phyloP scores from a whole-genome alignment of 495 filamentous ascomycete genomes.

The Lepidopterella palustris region DNA sequence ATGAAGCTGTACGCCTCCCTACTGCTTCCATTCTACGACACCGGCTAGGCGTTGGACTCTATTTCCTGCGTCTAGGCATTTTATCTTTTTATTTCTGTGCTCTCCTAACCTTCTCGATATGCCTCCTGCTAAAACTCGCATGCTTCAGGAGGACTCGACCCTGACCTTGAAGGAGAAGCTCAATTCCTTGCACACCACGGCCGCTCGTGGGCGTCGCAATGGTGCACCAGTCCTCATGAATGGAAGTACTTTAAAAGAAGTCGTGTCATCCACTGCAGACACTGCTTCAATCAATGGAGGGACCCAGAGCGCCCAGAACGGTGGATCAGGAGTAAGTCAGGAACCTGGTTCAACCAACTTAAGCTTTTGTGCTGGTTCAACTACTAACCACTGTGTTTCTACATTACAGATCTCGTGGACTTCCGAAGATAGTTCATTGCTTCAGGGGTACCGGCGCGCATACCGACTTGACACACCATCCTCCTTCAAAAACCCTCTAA shows the following conservation, averaged over 20 bases:
- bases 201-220: slow-evolving; percentile 24
- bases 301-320: slow-evolving; percentile 24
- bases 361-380: neutral
- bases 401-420: slow-evolving; percentile 64
- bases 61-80: neutral
- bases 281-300: slow-evolving; percentile 12
- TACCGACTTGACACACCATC: slow-evolving; percentile 65
- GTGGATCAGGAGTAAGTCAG: slow-evolving; percentile 31
- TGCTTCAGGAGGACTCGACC: slow-evolving; percentile 20
- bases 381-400: slow-evolving; percentile 7
- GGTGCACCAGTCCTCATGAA: slow-evolving; percentile 12
- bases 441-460: slow-evolving; percentile 74
- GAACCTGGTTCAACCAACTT: neutral
- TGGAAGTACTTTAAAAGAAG: slow-evolving; percentile 36
- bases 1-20: neutral
- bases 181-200: slow-evolving; percentile 12
- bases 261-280: slow-evolving; percentile 31
- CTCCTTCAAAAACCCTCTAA: slow-evolving; percentile 63
- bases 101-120: slow-evolving; percentile 3
- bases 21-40: neutral
- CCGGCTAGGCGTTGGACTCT: neutral
- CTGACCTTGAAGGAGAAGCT: slow-evolving; percentile 24
- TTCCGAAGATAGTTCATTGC: slow-evolving; percentile 60
- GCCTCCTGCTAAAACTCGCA: slow-evolving; percentile 25
- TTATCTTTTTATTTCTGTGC: neutral